phyloP scores from a whole-genome alignment of 805 yeast genomes.

The Metschnikowia borealis region DNA sequence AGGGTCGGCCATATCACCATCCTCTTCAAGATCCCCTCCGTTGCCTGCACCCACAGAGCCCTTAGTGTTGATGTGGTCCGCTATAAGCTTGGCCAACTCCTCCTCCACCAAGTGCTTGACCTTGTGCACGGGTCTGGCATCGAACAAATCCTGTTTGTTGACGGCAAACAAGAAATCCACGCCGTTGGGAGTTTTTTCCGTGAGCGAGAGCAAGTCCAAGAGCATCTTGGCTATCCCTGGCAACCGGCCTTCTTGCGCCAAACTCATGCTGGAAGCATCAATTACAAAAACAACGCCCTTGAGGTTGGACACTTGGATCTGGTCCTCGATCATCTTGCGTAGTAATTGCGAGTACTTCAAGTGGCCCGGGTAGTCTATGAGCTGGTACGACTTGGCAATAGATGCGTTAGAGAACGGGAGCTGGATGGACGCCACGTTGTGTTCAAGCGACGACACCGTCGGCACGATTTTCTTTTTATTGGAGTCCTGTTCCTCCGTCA shows the following conservation, averaged over 20 bases:
- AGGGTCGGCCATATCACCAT: conserved; percentile 30
- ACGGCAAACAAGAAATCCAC: conserved; percentile 74
- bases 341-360: conserved; percentile 61
- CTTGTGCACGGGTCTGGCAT: conserved; percentile 66
- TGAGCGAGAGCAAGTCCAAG: conserved; percentile 52
- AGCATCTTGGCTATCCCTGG: conserved; percentile 52
- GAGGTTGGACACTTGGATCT: conserved; percentile 36
- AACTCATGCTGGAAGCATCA: conserved; percentile 63
- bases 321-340: conserved; percentile 44
- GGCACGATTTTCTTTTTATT: conserved; percentile 3
- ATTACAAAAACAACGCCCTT: conserved; percentile 71
- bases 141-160: conserved; percentile 83
- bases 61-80: conserved; percentile 35
- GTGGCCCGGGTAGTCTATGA: conserved; percentile 90
- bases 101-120: conserved; percentile 56
- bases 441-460: conserved; percentile 39
- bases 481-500: conserved; percentile 12
- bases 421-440: conserved; percentile 25
- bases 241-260: conserved; percentile 34
- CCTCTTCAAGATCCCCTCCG: conserved; percentile 36
- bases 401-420: conserved; percentile 34
- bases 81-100: conserved; percentile 57
- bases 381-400: conserved; percentile 38
- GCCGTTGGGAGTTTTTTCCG: conserved; percentile 67
- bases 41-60: conserved; percentile 27